Base-by-base conservation (phyloP, 352 stramenopile species). In the Globisporangium emineosum region DNA sequence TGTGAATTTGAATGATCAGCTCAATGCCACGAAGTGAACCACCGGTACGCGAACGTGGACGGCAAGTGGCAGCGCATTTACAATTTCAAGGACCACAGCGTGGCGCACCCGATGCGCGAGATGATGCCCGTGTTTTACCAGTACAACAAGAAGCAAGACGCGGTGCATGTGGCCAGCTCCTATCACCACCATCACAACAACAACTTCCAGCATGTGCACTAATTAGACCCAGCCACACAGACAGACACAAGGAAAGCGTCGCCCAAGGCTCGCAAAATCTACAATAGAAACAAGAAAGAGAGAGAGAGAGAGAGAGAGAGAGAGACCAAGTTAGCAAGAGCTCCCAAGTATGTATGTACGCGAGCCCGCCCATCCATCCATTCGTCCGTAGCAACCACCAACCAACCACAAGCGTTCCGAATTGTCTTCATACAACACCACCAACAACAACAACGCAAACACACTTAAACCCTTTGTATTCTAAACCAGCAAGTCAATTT, bases 11-110 rank as follows among this genome's bases (percentile, higher is more conserved):
- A 15, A 57, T 43, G 2, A 40, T 10, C 50, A 91, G 83, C 58
- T 4, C 72, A 86, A 62, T 83, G 72, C 15, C 73, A 83, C 40
- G 71, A 90, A 21, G 77, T 91, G 60, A 79, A 65, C 57, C 83
- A 92, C 64, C 79, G 83, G 37, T 91, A 91, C 67, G 85, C 83
- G 21, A 93, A 91, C 54, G 81, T 91, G 29, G 82, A 93, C 50
- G 85, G 85, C 62, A 93, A 87, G 65, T 92, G 81, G 83, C 80
- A 90, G 66, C 79, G 80, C 32, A 77, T 90, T 50, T 86, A 82
- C 70, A 80, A 91, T 64, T 91, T 91, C 65, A 75, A 88, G 57
- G 77, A 90, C 57, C 81, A 92, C 68, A 82, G 76, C 55, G 57
- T 61, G 0, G 59, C 61, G 49, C 85, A 91, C 67, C 25, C 61